phyloP scores from a whole-genome alignment of 495 filamentous ascomycete genomes.

The Jackrogersella minutella region DNA sequence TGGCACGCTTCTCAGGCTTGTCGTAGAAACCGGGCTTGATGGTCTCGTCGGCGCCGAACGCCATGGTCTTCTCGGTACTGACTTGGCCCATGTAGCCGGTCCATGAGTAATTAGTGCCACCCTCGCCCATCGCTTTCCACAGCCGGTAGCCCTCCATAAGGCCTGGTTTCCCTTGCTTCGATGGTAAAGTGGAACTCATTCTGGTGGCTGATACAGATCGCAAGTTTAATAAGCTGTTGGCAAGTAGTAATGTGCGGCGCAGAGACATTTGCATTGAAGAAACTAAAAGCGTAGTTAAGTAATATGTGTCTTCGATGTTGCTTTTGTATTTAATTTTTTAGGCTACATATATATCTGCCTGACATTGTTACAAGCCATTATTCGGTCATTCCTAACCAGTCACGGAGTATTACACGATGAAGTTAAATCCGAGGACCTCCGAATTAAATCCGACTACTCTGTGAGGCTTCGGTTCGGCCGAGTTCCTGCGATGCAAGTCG shows the following conservation, averaged over 20 bases:
- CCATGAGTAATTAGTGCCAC: constrained; percentile 12
- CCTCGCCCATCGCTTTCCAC: constrained; percentile 36
- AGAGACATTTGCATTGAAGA: constrained; percentile 7
- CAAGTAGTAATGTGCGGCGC: not conserved
- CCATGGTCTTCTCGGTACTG: constrained; percentile 19
- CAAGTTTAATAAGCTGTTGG: constrained; percentile 7
- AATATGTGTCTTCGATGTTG: not conserved
- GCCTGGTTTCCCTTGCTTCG: constrained; percentile 8
- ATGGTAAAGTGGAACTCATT: constrained; percentile 10
- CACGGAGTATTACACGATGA: constrained; percentile 1
- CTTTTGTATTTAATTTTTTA: not conserved
- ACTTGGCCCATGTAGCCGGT: constrained; percentile 25
- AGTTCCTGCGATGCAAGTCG: not conserved
- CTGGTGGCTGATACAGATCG: not conserved
- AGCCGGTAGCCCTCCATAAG: constrained; percentile 15
- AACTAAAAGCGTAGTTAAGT: not conserved
- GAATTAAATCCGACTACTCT: constrained; percentile 19
- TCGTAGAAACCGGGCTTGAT: constrained; percentile 34
- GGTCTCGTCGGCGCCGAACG: constrained; percentile 20
- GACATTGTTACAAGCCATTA: not conserved
- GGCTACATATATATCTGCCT: constrained; percentile 4
- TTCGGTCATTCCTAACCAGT: not conserved
- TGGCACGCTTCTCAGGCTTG: constrained; percentile 24
- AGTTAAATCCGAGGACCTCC: constrained; percentile 25
- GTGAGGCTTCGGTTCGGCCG: not conserved